A percentile compares a stretch with the other conserved stretches of the same genome.
Conservation (phyloP, 805 yeast species). For the Nakazawaea populi region DNA sequence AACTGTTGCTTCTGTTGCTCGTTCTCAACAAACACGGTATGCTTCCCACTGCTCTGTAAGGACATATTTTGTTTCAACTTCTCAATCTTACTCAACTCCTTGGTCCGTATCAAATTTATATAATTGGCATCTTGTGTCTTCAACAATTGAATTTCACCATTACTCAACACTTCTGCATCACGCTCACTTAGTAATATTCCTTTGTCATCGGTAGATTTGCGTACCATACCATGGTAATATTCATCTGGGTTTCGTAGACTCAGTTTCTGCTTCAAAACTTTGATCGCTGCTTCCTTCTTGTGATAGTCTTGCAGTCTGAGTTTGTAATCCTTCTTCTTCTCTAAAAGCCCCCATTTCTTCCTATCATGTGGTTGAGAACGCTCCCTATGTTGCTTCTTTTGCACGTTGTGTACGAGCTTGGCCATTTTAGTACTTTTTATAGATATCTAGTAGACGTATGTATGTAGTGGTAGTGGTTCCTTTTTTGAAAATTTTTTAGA, state of each 20-base stretch:
- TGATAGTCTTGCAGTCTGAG: constrained; percentile 52
- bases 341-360: constrained; percentile 74
- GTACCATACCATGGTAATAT: constrained; percentile 90
- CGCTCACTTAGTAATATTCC: constrained; percentile 69
- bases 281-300: constrained; percentile 56
- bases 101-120: constrained; percentile 66
- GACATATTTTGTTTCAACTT: constrained; percentile 43
- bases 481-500: neutral
- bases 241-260: constrained; percentile 85
- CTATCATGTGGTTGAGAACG: constrained; percentile 81
- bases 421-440: constrained; percentile 43
- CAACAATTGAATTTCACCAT: constrained; percentile 74
- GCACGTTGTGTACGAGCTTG: constrained; percentile 80
- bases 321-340: constrained; percentile 83
- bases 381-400: constrained; percentile 94
- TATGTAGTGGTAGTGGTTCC: neutral
- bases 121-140: constrained; percentile 92
- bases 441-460: neutral
- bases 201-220: constrained; percentile 54
- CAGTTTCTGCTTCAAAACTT: constrained; percentile 69
- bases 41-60: constrained; percentile 61
- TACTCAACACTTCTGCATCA: constrained; percentile 51
- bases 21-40: constrained; percentile 79
- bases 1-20: constrained; percentile 50
- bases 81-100: constrained; percentile 61